phyloP scores from a whole-genome alignment of 2,329 filamentous ascomycete species.

The Xylariaceae sp. region DNA sequence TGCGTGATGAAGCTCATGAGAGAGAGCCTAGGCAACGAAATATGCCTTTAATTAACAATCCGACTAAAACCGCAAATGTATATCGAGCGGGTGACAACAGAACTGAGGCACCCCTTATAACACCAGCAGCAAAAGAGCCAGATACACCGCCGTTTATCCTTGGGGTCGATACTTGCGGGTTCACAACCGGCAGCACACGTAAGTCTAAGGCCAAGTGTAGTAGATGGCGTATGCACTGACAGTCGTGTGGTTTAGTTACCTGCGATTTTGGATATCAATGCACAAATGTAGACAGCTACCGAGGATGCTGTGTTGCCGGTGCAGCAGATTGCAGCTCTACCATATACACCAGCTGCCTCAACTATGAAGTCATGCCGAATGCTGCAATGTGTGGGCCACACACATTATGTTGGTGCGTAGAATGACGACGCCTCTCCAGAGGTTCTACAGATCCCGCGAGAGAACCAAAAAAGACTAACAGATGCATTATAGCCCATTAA shows the following conservation, averaged over 20 bases:
- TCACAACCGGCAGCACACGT: slow-evolving; percentile 37
- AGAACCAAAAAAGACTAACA: slow-evolving; percentile 3
- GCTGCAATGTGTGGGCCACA: slow-evolving; percentile 34
- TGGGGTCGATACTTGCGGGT: slow-evolving; percentile 41
- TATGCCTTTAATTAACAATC: slow-evolving; percentile 36
- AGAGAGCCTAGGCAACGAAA: slow-evolving; percentile 25
- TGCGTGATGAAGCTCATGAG: slow-evolving; percentile 34
- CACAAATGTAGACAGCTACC: slow-evolving; percentile 36
- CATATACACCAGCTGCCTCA: slow-evolving; percentile 39
- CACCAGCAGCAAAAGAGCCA: slow-evolving; percentile 17
- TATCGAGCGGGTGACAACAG: slow-evolving; percentile 11
- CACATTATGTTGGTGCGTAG: slow-evolving; percentile 41
- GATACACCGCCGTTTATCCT: slow-evolving; percentile 30
- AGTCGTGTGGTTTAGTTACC: slow-evolving; percentile 34
- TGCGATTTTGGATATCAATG: slow-evolving; percentile 39
- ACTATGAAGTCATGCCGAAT: slow-evolving; percentile 30
- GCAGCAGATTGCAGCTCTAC: slow-evolving; percentile 35
- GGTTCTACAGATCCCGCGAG: background rate
- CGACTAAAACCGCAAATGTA: slow-evolving; percentile 25
- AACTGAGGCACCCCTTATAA: slow-evolving; percentile 21
- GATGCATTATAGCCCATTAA: slow-evolving; percentile 23
- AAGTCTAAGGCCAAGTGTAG: slow-evolving; percentile 12
- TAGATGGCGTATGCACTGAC: slow-evolving; percentile 15
- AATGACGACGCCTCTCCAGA: background rate
- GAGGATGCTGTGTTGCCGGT: slow-evolving; percentile 38